Evolutionary conservation across 352 stramenopile species (phyloP), one percentile per base, ranked within the genome.

Genomic region (Pythium plurisporium): DNA sequence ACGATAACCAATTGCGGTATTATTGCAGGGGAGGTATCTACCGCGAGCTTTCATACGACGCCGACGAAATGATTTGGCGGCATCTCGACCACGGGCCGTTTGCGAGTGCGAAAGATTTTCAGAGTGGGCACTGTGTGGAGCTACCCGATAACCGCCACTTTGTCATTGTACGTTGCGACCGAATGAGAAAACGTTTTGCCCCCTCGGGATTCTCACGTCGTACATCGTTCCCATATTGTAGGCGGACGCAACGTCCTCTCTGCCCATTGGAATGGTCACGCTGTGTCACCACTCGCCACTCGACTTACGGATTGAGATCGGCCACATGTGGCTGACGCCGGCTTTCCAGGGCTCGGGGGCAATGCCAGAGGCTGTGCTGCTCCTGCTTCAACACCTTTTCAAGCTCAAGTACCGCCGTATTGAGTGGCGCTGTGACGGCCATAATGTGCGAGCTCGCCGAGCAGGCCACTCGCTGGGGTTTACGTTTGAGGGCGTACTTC

Each of bases 401-500:
- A 66, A 64, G 8, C 59, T 69, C 6, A 75, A 79, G 12, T 96
- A 96, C 55, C 83, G 88, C 23, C 82, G 88, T 42, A 79, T 96
- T 8, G 88, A 96, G 73, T 95, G 81, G 84, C 70, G 76, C 3
- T 92, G 85, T 47, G 88, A 96, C 31, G 86, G 84, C 19, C 77
- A 94, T 62, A 95, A 96, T 59, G 79, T 94, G 9, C 82, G 83
- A n/a, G 86, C 79, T 30, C 65, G 86, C 49, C 83, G 84, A 29
- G 78, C 80, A 19, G 86, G 72, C 2, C 83, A 96, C 50, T 89
- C 79, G 27, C 58, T 94, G 27, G 87, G 88, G 7, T 94, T 96
- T 51, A 76, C 72, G 10, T 89, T 96, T 54, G 88, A 96, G 69
- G 88, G 88, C 8, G 87, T 96, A 9, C 62, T 96, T 53, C 76